phyloP scores from a whole-genome alignment of 2,329 filamentous ascomycete species.

The Cytospora paraplurivora region DNA sequence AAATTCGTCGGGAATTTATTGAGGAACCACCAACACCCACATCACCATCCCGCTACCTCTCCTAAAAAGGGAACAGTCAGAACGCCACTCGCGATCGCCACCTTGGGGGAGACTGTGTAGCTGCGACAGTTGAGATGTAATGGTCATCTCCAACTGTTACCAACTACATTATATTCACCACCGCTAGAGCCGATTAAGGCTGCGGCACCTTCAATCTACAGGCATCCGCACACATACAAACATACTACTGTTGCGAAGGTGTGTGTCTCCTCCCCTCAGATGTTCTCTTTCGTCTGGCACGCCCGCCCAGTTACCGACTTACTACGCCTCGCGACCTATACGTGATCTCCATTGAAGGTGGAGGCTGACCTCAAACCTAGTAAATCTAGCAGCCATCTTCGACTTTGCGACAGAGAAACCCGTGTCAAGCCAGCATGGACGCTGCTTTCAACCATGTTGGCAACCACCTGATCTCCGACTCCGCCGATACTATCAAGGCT shows the following conservation, averaged over 20 bases:
- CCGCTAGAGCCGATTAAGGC: slow-evolving; percentile 12
- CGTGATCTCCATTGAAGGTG: neutral
- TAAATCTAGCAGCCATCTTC: slow-evolving; percentile 18
- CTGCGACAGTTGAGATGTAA: slow-evolving; percentile 27
- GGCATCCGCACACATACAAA: neutral
- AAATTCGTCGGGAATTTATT: slow-evolving; percentile 12
- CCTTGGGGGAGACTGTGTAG: slow-evolving; percentile 6
- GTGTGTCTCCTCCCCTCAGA: slow-evolving; percentile 9
- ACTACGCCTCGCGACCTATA: neutral
- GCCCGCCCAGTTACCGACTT: slow-evolving; percentile 25
- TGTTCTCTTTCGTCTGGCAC: neutral
- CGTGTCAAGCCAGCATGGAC: slow-evolving; percentile 62
- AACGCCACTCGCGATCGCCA: slow-evolving; percentile 13
- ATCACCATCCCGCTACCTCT: slow-evolving; percentile 6
- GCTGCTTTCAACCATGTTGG: slow-evolving; percentile 80
- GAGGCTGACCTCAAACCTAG: slow-evolving; percentile 6
- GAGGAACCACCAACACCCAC: slow-evolving; percentile 9
- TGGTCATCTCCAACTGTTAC: slow-evolving; percentile 14
- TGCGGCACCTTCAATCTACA: slow-evolving; percentile 15
- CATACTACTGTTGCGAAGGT: slow-evolving; percentile 12
- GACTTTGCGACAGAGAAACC: slow-evolving; percentile 32
- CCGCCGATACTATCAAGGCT: slow-evolving; percentile 84
- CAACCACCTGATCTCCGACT: slow-evolving; percentile 84
- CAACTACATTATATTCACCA: slow-evolving; percentile 17
- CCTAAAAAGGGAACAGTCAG: neutral